Base-by-base conservation (phyloP, 2,329 filamentous ascomycete genomes). In the Fusarium tuaranense region DNA sequence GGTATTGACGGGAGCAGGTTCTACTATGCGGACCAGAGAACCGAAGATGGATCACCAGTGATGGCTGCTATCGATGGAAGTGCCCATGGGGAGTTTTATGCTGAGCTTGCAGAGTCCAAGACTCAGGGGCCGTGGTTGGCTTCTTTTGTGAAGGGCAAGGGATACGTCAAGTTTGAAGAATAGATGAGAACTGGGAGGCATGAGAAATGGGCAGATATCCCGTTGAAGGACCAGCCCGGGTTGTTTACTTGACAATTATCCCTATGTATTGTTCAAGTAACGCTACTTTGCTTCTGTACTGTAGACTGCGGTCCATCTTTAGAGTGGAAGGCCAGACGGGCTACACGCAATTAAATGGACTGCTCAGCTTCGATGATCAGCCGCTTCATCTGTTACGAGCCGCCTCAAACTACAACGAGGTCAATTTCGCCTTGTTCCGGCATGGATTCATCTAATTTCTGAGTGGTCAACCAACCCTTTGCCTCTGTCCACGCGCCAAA, bases 1-100 rank as follows among this genome's bases (percentile, higher is more conserved):
- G 14, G 5, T 1, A 25, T 27, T 59, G 7, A 39, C 20, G 7
- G 5, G 16, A 4, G 12, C 22, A 73, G 71, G 3, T 74, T 74
- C 3, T 71, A 73, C 30, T 73, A 74, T 16, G 48, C 67, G 0
- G 71, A 73, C 18, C 71, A 74, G n/a, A 61, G 71, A 16, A 38
- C 30, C 0, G 58, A 60, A 13, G 71, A 73, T 39, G 71, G 71
- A 1, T 3, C 67, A 1, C 67, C 71, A 2, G 70, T 68, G 67
- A 53, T 41, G 12, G 63, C 16, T 2, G 71, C 63, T 1, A 30
- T 32, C 1, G 44, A 25, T 2, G 59, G 44, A 0, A 39, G 62
- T 0, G 63, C 58, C 0, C 71, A 73, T 10, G 71, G 58, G 3
- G 6, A 63, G 25, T 20, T 73, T 2, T 73, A 73, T 18, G 13